Percentiles rank a stretch among this genome's conserved stretches.
phyloP scores from a whole-genome alignment of 805 yeast genomes.

The Barnettozyma pratensis region DNA sequence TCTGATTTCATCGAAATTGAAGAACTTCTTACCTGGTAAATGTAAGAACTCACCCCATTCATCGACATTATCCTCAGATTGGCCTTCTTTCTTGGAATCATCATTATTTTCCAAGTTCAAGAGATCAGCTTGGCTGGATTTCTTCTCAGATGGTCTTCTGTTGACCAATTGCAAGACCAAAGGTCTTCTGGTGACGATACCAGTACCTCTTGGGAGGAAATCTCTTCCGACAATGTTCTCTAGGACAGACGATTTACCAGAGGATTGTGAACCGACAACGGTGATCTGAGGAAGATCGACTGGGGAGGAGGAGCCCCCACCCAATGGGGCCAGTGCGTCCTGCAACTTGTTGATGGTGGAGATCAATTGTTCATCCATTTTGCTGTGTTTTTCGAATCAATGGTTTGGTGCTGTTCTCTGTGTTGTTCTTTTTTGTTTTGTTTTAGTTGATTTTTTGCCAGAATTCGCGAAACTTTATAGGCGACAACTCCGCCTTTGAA shows the following conservation, averaged over 20 bases:
- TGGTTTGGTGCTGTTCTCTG: neutral
- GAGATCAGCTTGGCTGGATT: conserved; percentile 23
- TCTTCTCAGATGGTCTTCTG: conserved; percentile 40
- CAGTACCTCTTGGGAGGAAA: conserved; percentile 88
- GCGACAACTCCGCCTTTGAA: neutral
- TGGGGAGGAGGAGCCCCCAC: conserved; percentile 74
- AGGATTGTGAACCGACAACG: conserved; percentile 90
- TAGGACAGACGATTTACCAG: conserved; percentile 84
- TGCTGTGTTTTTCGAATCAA: too few relatives aligned
- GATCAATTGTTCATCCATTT: conserved; percentile 72
- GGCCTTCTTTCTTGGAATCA: conserved; percentile 38
- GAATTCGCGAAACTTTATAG: neutral
- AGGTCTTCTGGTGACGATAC: conserved; percentile 89
- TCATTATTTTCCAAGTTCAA: conserved; percentile 30
- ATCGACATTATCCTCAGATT: conserved; percentile 62
- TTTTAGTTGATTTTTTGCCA: neutral
- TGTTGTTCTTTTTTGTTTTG: conserved; percentile 2
- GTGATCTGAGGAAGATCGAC: conserved; percentile 92
- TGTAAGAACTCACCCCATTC: conserved; percentile 99
- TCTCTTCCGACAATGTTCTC: conserved; percentile 91
- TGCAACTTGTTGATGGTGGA: conserved; percentile 74
- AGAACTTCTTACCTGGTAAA: conserved; percentile 81
- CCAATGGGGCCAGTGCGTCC: conserved; percentile 85
- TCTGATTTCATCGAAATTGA: conserved; percentile 84
- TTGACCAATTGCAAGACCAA: conserved; percentile 77